Base-by-base conservation (phyloP, 495 filamentous ascomycete species). In the Melanomma pulvis-pyrius region DNA sequence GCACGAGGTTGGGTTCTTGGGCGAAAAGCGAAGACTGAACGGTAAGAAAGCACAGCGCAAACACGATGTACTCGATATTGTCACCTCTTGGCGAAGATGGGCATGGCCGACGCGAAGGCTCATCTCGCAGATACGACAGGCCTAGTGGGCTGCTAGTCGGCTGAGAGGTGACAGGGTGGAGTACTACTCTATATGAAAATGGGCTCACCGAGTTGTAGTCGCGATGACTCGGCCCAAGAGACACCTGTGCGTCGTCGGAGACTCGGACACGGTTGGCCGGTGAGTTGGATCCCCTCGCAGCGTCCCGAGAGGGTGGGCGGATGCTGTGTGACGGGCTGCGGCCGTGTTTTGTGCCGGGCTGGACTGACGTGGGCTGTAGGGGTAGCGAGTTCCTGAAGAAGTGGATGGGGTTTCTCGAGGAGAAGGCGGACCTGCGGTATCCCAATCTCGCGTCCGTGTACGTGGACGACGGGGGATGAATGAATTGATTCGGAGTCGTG, bases 151-250 rank as follows among this genome's bases (percentile, higher is more conserved):
- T n/a, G n/a, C n/a, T n/a, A n/a, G n/a, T n/a, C n/a, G n/a, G n/a
- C n/a, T n/a, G n/a, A n/a, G n/a, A n/a, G n/a, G n/a, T n/a, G n/a
- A n/a, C n/a, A n/a, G n/a, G n/a, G n/a, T n/a, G n/a, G n/a, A n/a
- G n/a, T n/a, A n/a, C n/a, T n/a, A n/a, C n/a, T n/a, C 12, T 3
- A 44, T n/a, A 57, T 26, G 30, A 21, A 44, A 50, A 63, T 17
- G 46, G 53, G 63, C 44, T 66, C 36, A 61, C 67, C 22, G 28
- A 52, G 49, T 30, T 59, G n/a, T 69, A 93, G 92, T 98, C 56
- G 94, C 94, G 13, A 96, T 98, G 92, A 98, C 94, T 44, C 84
- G 94, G 47, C 90, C 94, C 9, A 93, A 90, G 76, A 84, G 94
- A 51, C 93, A 93, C 73, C 81, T 98, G 12, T 93, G 91, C 62